A percentile compares a stretch with the other conserved stretches of the same genome.
Conservation (phyloP, 2,329 filamentous ascomycete genomes). For the Pseudogymnoascus sp. region DNA sequence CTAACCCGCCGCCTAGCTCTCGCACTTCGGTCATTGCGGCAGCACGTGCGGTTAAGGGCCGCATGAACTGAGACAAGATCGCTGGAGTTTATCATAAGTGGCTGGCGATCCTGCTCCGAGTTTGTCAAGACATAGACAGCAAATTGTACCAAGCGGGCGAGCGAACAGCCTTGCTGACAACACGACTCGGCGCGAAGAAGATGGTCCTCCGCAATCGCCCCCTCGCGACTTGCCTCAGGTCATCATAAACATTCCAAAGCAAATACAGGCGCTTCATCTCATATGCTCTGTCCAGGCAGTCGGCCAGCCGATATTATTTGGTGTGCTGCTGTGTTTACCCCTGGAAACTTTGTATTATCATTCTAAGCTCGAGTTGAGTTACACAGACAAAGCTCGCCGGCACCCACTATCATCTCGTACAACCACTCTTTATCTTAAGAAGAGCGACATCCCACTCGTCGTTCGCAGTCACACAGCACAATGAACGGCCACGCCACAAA, state of each 20-base stretch:
- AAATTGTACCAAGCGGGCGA: neutral
- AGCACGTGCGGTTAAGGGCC: constrained; percentile 4
- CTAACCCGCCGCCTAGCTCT: neutral
- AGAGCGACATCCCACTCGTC: neutral
- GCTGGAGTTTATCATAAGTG: neutral
- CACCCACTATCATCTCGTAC: neutral
- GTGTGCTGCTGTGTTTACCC: neutral
- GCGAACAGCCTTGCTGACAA: neutral
- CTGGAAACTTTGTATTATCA: neutral
- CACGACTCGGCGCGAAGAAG: neutral
- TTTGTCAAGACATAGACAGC: neutral
- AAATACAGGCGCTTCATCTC: neutral
- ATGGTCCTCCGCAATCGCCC: neutral
- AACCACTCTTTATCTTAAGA: neutral
- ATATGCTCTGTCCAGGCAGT: neutral
- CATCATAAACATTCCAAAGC: neutral
- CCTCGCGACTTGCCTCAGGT: neutral
- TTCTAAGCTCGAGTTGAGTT: neutral
- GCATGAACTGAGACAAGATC: constrained; percentile 3
- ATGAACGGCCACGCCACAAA: constrained; percentile 10
- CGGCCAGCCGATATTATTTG: neutral
- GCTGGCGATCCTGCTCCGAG: neutral
- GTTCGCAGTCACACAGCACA: neutral
- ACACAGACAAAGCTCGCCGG: neutral
- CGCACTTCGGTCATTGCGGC: neutral